Percentiles rank a stretch among this genome's conserved stretches.
Evolutionary conservation across 2,329 filamentous ascomycete genomes (phyloP).

Genomic region (Clonostachys chloroleuca): DNA sequence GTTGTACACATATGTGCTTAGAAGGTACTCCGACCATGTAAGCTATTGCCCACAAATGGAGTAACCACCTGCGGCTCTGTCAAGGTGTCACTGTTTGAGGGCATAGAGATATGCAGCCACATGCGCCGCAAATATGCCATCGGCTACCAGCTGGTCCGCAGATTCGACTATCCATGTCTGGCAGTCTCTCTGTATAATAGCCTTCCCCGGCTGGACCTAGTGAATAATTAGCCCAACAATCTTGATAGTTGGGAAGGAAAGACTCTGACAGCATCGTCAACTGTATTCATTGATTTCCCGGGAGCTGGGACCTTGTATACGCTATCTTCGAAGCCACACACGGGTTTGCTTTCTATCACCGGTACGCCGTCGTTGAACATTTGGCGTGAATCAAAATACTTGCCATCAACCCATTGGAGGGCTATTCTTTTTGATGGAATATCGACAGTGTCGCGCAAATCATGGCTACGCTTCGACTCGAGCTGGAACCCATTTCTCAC

Average conservation of each 20-base stretch:
- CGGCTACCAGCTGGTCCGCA: slow-evolving; percentile 17
- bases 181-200: slow-evolving; percentile 20
- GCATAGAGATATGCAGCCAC: slow-evolving; percentile 15
- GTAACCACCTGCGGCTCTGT: too few species aligned
- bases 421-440: slow-evolving; percentile 13
- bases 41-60: too few species aligned
- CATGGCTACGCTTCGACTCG: slow-evolving; percentile 17
- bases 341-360: slow-evolving; percentile 11
- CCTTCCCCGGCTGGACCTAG: slow-evolving; percentile 4
- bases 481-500: slow-evolving; percentile 21
- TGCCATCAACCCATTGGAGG: slow-evolving; percentile 20
- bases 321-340: slow-evolving; percentile 17
- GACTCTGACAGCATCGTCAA: background rate
- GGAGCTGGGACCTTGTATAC: slow-evolving; percentile 8
- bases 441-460: slow-evolving; percentile 8
- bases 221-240: background rate
- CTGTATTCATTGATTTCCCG: slow-evolving; percentile 7
- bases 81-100: slow-evolving; percentile 9
- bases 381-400: slow-evolving; percentile 11
- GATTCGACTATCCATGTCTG: slow-evolving; percentile 29
- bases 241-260: too few species aligned
- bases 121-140: slow-evolving; percentile 14
- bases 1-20: too few species aligned
- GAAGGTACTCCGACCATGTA: too few species aligned
- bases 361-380: slow-evolving; percentile 16